Percentiles rank a stretch among this genome's conserved stretches.
Evolutionary conservation across 768 basidiomycete species (phyloP).

Genomic region (Fibroporia radiculosa): DNA sequence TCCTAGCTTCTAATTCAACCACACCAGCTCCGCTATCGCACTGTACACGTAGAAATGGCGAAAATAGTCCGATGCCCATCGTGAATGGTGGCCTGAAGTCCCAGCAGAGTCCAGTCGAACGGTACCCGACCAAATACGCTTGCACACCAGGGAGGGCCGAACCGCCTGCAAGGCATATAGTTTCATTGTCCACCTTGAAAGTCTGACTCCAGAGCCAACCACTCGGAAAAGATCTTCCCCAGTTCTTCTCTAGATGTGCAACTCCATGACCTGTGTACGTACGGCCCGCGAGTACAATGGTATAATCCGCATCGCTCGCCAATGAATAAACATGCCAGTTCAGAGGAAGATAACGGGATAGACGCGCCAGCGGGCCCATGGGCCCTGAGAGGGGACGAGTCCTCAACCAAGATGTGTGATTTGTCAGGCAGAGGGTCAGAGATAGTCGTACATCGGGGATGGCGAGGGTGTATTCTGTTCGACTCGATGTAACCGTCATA

Average conservation of each 20-base stretch:
- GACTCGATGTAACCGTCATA: constrained; percentile 9
- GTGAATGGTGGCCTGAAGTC: constrained; percentile 21
- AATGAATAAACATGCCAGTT: constrained; percentile 22
- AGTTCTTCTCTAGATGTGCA: constrained; percentile 22
- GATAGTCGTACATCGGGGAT: constrained; percentile 8
- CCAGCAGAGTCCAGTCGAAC: constrained; percentile 13
- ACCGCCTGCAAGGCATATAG: constrained; percentile 18
- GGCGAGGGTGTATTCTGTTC: constrained; percentile 12
- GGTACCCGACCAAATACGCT: constrained; percentile 20
- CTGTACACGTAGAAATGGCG: constrained; percentile 14
- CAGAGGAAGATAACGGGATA: constrained; percentile 16
- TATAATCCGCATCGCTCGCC: constrained; percentile 10
- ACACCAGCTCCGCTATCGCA: constrained; percentile 12
- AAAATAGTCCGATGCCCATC: constrained; percentile 8
- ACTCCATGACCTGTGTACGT: constrained; percentile 6
- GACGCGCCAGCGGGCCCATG: constrained; percentile 15
- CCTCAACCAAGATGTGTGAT: constrained; percentile 13
- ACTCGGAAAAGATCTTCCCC: constrained; percentile 18
- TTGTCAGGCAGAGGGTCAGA: constrained; percentile 10
- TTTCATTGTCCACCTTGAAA: constrained; percentile 5
- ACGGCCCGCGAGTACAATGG: constrained; percentile 9
- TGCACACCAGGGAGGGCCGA: constrained; percentile 16
- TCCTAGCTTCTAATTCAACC: constrained; percentile 11
- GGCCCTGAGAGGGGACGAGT: constrained; percentile 11
- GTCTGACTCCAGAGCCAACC: constrained; percentile 23